Base-by-base conservation (phyloP, 805 yeast genomes). In the Spathaspora hagerdaliae region DNA sequence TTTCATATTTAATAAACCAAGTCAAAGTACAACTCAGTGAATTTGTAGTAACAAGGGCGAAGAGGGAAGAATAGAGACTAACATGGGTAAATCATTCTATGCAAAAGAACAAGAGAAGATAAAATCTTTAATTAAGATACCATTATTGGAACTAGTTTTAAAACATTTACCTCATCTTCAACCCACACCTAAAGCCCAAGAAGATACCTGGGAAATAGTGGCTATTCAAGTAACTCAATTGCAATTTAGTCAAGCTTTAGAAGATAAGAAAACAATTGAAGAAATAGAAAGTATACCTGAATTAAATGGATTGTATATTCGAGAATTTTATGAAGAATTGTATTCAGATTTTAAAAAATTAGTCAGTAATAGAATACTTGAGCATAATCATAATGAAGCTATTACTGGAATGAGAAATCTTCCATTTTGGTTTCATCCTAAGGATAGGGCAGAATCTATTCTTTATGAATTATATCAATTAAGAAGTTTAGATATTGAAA, bases 101-200 rank as follows among this genome's bases (percentile, higher is more conserved):
- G 55, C 59, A 43, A 49, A 57, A 32, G 64, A 64, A 39, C 58
- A 54, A 43, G 50, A 57, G 15, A 46, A 56, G 39, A 50, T 65
- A 12, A 54, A 50, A 35, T 45, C 49, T 7, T 38, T 53, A 13
- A 54, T 65, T n/a, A 57, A 55, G 43, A 57, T 51, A 19, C 67
- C 67, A 1, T 48, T 65, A 40, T 47, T 66, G 7, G 64, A 62
- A 38, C 47, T 54, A 26, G 67, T 65, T 1, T 46, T 66, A 11
- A 56, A 51, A 38, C 48, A 58, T 27, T 52, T 66, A 26, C 71
- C 71, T 7, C 71, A 66, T 51, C 50, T 65, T 12, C 71, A 66
- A 50, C 27, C 53, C 10, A 61, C 57, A 1, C 47, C 42, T 13
- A 37, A 45, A 29, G 56, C 56, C 34, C 55, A 54, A 42, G 64